Conservation (phyloP, 1,284 basidiomycete species). For the Sphaerobolus stellatus region DNA sequence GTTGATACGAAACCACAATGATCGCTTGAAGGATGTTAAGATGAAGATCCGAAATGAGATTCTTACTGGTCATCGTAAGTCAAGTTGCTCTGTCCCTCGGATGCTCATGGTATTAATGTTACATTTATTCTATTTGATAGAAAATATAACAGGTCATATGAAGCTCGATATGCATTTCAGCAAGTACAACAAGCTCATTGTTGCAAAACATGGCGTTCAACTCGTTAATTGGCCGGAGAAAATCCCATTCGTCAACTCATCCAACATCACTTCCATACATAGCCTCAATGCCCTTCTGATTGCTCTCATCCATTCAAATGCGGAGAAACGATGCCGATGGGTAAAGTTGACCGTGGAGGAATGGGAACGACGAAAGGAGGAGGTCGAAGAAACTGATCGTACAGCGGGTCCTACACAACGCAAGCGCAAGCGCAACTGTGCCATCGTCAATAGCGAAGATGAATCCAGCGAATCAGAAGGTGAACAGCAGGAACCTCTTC, state of each 20-base stretch:
- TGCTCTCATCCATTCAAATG: background rate
- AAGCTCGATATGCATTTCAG: background rate
- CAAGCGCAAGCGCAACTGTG: background rate
- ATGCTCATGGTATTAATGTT: too few species aligned
- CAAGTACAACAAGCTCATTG: background rate
- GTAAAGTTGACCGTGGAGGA: background rate
- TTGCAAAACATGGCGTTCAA: background rate
- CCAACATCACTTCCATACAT: background rate
- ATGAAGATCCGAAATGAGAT: background rate
- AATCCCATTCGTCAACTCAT: background rate
- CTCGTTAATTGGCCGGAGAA: constrained; percentile 1
- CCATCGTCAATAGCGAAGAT: too few species aligned
- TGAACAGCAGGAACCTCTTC: too few species aligned
- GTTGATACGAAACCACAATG: background rate
- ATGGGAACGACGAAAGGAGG: background rate
- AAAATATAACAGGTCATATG: background rate
- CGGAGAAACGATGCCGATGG: background rate
- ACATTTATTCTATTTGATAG: background rate
- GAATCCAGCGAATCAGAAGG: too few species aligned
- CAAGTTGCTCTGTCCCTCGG: background rate
- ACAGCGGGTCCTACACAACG: background rate
- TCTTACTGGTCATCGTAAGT: background rate
- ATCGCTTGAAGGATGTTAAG: background rate
- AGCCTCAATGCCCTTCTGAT: background rate
- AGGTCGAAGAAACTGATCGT: background rate